Evolutionary conservation across 176 grass and related monocot species (phyloP).

Genomic region (Alloteropsis semialata): DNA sequence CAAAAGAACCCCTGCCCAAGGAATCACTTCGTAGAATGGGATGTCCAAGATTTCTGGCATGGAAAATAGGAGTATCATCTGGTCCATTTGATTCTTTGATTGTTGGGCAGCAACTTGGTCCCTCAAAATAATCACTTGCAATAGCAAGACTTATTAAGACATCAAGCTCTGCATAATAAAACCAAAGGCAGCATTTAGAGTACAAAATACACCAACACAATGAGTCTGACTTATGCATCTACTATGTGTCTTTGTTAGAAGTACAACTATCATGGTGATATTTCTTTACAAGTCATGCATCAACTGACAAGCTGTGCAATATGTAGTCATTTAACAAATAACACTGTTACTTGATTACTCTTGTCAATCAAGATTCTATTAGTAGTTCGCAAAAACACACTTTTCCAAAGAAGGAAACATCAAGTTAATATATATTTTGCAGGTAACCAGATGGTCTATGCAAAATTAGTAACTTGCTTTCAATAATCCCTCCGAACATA

Average conservation of each 20-base stretch:
- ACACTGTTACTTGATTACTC: background rate
- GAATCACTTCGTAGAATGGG: conserved; percentile 73
- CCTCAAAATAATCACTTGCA: conserved; percentile 83
- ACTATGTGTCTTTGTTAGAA: background rate
- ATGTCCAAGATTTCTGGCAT: conserved; percentile 85
- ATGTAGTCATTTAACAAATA: background rate
- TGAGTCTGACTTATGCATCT: background rate
- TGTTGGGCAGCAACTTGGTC: conserved; percentile 67
- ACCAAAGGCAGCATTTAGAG: conserved; percentile 22
- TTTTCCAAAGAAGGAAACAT: background rate
- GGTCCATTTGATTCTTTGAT: conserved; percentile 56
- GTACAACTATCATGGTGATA: background rate
- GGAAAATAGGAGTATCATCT: conserved; percentile 59
- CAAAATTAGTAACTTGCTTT: conserved; percentile 21
- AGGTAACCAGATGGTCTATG: conserved; percentile 7
- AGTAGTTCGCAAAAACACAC: conserved; percentile 13
- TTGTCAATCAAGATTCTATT: conserved; percentile 19
- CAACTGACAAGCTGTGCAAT: background rate
- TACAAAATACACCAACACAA: background rate
- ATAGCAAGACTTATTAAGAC: conserved; percentile 88
- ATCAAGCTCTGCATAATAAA: conserved; percentile 72
- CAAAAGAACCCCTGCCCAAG: conserved; percentile 82
- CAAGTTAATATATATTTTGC: background rate
- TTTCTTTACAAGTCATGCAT: background rate
- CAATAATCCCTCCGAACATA: background rate